These are phyloP conservation scores for Pleodorina starrii DNA, from an alignment of 139 green algal genomes.

Conservation along the genomic window DNA sequence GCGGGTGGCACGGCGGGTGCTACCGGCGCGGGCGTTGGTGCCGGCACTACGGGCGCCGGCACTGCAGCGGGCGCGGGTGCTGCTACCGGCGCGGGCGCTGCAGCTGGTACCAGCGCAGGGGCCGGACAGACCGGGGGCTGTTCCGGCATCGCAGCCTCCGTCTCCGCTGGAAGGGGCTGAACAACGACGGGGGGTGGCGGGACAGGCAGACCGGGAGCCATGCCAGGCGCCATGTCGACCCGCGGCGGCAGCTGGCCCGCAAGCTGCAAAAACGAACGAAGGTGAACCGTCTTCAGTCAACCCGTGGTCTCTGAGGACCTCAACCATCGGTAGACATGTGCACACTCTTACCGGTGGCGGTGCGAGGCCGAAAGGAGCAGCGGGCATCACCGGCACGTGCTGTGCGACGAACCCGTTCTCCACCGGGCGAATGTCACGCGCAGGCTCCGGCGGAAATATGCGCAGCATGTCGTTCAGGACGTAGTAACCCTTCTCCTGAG, in stretches of 20 bases:
- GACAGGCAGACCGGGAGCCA: background rate
- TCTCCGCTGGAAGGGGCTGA: background rate
- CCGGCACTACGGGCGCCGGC: background rate
- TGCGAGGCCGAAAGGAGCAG: background rate
- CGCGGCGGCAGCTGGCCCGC: constrained; percentile 4
- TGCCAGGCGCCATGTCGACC: background rate
- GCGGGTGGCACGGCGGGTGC: background rate
- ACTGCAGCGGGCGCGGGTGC: background rate
- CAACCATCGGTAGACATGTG: too few species aligned
- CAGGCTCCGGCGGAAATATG: constrained; percentile 63
- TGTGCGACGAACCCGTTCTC: constrained; percentile 41
- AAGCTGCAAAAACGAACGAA: background rate
- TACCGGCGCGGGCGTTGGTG: background rate
- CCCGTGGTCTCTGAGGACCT: too few species aligned
- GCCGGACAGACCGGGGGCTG: background rate
- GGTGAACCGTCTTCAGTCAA: background rate
- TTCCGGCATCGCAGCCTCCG: background rate
- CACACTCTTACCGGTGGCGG: too few species aligned
- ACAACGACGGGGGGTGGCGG: background rate
- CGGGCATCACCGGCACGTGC: background rate
- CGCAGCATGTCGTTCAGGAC: constrained; percentile 95
- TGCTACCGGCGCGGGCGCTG: constrained; percentile 5
- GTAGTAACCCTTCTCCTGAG: constrained; percentile 92
- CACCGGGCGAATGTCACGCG: background rate
- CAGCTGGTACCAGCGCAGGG: background rate